phyloP scores from a whole-genome alignment of 2,329 filamentous ascomycete genomes.

The Parascedosporium putredinis region DNA sequence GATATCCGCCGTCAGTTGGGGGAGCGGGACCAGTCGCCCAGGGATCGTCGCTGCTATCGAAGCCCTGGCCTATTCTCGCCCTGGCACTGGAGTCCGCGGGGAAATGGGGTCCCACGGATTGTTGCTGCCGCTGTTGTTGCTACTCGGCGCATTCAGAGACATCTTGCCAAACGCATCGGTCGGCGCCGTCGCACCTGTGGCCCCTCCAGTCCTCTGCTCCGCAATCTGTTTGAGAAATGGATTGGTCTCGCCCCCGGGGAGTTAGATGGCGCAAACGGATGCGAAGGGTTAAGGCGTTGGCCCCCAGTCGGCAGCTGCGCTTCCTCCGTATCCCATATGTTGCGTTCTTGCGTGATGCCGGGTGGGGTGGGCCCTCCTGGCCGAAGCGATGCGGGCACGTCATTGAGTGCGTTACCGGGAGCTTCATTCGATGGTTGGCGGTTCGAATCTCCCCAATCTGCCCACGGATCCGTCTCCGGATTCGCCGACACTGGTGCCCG shows the following conservation, averaged over 20 bases:
- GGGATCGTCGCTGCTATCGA: slow-evolving; percentile 24
- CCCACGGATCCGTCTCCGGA: neutral
- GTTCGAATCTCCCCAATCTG: neutral
- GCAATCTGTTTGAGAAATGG: slow-evolving; percentile 41
- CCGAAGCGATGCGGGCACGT: slow-evolving; percentile 22
- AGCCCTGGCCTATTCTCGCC: slow-evolving; percentile 17
- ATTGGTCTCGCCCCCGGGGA: slow-evolving; percentile 33
- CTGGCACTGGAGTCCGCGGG: slow-evolving; percentile 20
- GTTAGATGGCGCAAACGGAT: slow-evolving; percentile 7
- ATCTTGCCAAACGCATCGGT: slow-evolving; percentile 31
- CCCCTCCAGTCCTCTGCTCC: slow-evolving; percentile 10
- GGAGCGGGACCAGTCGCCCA: slow-evolving; percentile 6
- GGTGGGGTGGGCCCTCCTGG: slow-evolving; percentile 16
- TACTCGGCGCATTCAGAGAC: slow-evolving; percentile 28
- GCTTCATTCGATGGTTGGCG: neutral
- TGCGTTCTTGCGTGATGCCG: neutral
- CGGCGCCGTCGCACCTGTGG: slow-evolving; percentile 14
- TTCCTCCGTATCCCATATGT: neutral
- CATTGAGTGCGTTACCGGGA: neutral
- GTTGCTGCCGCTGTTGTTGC: no score
- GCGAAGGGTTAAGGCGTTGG: neutral
- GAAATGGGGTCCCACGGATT: slow-evolving; percentile 32
- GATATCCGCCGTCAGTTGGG: neutral
- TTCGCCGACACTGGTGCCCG: neutral
- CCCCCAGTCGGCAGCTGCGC: neutral